Evolutionary conservation across 306 rosid species (phyloP).

Genomic region (Prunus davidiana): DNA sequence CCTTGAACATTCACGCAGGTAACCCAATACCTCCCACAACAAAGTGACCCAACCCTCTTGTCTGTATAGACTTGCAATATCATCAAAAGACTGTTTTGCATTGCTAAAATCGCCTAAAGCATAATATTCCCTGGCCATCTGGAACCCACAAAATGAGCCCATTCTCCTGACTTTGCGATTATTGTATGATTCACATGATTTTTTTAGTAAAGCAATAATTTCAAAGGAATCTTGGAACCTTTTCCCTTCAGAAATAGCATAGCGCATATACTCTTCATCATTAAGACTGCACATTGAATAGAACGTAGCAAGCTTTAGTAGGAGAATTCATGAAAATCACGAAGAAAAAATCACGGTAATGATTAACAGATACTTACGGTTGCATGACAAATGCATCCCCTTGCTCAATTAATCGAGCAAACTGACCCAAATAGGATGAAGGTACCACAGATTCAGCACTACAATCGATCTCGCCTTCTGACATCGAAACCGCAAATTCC

Average conservation of each 20-base stretch:
- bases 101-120: constrained; percentile 57
- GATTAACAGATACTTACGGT: constrained; percentile 60
- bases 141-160: constrained; percentile 77
- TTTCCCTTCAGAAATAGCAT: constrained; percentile 73
- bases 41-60: constrained; percentile 94
- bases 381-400: constrained; percentile 66
- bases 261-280: constrained; percentile 69
- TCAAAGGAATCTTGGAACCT: constrained; percentile 83
- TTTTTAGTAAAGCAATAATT: constrained; percentile 76
- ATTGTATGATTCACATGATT: constrained; percentile 68
- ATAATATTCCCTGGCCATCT: constrained; percentile 84
- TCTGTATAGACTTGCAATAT: constrained; percentile 75
- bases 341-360: constrained; percentile 3
- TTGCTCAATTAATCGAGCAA: constrained; percentile 69
- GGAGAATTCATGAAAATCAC: not conserved
- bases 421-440: constrained; percentile 79
- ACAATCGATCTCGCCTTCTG: constrained; percentile 54
- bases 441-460: constrained; percentile 72
- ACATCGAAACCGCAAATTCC: constrained; percentile 69
- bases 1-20: constrained; percentile 80
- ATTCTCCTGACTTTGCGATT: constrained; percentile 63
- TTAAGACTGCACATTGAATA: constrained; percentile 62
- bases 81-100: constrained; percentile 63
- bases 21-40: constrained; percentile 92
- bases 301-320: constrained; percentile 24